Conservation (phyloP, 2,329 filamentous ascomycete genomes). For the Nemania diffusa region DNA sequence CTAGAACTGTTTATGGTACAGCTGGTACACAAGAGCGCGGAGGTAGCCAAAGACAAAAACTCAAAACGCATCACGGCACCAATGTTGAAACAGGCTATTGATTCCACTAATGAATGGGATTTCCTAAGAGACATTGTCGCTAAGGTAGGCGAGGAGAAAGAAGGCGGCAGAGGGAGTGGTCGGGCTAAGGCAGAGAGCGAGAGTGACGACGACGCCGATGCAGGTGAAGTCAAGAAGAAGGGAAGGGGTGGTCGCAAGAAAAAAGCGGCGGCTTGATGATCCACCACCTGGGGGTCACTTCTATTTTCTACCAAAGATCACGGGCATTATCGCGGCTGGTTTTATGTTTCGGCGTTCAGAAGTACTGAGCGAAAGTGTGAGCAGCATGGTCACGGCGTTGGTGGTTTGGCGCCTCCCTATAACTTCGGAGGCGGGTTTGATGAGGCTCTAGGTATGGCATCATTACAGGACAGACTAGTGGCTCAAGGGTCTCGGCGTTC, state of each 20-base stretch:
- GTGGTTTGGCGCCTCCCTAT: conserved; percentile 35
- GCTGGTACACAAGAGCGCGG: conserved; percentile 87
- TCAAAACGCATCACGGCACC: conserved; percentile 90
- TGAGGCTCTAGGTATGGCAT: conserved; percentile 33
- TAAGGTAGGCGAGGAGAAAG: conserved; percentile 73
- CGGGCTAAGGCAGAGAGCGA: conserved; percentile 62
- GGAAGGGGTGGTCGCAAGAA: conserved; percentile 61
- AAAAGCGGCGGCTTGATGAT: conserved; percentile 55
- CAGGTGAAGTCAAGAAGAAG: conserved; percentile 60
- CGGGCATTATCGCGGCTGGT: conserved; percentile 43
- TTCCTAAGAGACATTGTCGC: conserved; percentile 91
- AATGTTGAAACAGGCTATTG: conserved; percentile 91
- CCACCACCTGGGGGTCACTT: conserved; percentile 28
- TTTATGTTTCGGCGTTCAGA: conserved; percentile 45
- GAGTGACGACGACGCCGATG: conserved; percentile 61
- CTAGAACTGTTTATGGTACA: conserved; percentile 98
- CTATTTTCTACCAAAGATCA: conserved; percentile 36
- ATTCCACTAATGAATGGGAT: conserved; percentile 91
- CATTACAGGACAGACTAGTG: conserved; percentile 24
- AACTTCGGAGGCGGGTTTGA: conserved; percentile 28
- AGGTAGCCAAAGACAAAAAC: conserved; percentile 81
- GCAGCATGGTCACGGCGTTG: conserved; percentile 45
- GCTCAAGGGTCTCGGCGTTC: conserved; percentile 22
- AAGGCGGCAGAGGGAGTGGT: conserved; percentile 51
- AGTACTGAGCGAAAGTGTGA: conserved; percentile 34